Conservation (phyloP, 1,284 basidiomycete genomes). For the Ceratobasidium sp. region DNA sequence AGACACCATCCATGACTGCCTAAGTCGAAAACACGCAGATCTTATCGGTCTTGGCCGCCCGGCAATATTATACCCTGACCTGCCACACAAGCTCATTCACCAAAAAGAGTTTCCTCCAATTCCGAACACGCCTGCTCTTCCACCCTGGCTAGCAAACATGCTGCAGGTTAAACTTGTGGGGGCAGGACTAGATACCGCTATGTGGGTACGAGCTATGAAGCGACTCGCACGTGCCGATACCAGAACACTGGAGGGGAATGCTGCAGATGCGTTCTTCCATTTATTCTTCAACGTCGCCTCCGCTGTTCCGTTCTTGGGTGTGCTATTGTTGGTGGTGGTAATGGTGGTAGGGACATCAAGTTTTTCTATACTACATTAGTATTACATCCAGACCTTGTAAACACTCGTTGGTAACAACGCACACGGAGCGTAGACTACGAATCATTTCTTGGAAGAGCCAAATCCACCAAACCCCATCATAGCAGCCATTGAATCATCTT, state of each 20-base stretch:
- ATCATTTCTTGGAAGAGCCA: slow-evolving; percentile 77
- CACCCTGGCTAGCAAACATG: slow-evolving; percentile 19
- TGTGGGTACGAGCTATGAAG: slow-evolving; percentile 40
- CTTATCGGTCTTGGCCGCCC: slow-evolving; percentile 79
- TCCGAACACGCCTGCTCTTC: slow-evolving; percentile 9
- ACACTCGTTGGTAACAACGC: neutral
- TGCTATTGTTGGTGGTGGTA: slow-evolving; percentile 18
- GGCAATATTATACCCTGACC: slow-evolving; percentile 67
- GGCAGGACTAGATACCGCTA: slow-evolving; percentile 32
- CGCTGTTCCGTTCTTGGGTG: slow-evolving; percentile 21
- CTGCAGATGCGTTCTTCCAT: slow-evolving; percentile 42
- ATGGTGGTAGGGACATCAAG: neutral
- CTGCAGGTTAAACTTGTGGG: slow-evolving; percentile 31
- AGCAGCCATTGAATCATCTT: slow-evolving; percentile 66
- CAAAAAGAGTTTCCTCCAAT: slow-evolving; percentile 13
- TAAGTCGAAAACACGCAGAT: slow-evolving; percentile 65
- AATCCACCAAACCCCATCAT: slow-evolving; percentile 96
- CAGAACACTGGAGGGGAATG: slow-evolving; percentile 28
- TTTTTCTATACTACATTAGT: slow-evolving; percentile 23
- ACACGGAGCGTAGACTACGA: neutral
- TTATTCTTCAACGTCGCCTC: slow-evolving; percentile 43
- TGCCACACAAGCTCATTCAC: slow-evolving; percentile 55
- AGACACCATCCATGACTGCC: slow-evolving; percentile 62
- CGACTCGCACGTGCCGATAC: slow-evolving; percentile 17
- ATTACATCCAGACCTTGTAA: slow-evolving; percentile 13